Evolutionary conservation across 345 rosid genomes (phyloP), one percentile per base, ranked within the genome.

Genomic region (Viola odorata): DNA sequence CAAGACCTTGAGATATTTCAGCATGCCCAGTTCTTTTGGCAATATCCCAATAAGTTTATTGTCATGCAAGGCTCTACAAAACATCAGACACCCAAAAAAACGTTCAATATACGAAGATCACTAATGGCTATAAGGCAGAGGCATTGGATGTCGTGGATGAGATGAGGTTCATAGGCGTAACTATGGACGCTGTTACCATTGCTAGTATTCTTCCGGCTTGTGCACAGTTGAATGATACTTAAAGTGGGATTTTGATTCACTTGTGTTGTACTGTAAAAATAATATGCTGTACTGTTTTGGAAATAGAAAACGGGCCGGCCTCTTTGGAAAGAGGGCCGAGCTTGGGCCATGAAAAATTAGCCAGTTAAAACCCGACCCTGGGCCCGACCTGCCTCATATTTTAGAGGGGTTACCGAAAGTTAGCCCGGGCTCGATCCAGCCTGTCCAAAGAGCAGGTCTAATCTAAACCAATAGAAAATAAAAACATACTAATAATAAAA

Each of bases 1-100:
- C 87, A 94, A 81, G 65, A 74, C 75, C 80, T 72, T 70, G 52
- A 94, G 92, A 68, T 69, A 69, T 72, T 85, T 85, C 85, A 91
- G 71, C 81, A 73, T 72, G 48, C 97, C 96, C n/a, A 94, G 55
- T 61, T 94, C 99, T 79, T 82, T 90, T 3, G 99, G 99, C 51
- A 94, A 86, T 40, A 75, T 77, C 62, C 97, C 96, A 4, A 82
- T 67, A 69, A 94, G 77, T 50, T 69, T 66, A 82, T 90, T 94
- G 50, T 81, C 83, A 17, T 76, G 91, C 67, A 94, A 63, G 74
- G 79, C 70, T 75, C 97, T 94, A 80, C 78, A 80, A 55, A 73
- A 77, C 44, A 71, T 32, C 60, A 69, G 52, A 41, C 60, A 53
- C 44, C 41, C 23, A 23, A 23, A 23, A n/a, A 23, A 23, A 23